Conservation (phyloP, 768 basidiomycete species). For the Leccinum subgranulosum region DNA sequence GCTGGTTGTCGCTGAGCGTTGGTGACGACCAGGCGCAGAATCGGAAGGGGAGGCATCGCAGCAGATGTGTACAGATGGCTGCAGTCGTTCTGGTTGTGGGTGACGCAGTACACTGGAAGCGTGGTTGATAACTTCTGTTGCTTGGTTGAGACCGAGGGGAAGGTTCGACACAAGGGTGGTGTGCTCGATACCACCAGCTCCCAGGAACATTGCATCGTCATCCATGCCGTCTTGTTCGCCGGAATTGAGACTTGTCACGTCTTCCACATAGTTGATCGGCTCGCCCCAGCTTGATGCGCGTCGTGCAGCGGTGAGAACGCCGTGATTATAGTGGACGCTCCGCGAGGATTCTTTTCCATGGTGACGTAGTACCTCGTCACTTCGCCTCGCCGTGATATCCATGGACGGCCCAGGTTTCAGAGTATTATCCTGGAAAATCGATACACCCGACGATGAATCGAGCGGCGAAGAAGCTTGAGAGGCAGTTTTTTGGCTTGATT, state of each 20-base stretch:
- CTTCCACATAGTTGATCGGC: constrained; percentile 39
- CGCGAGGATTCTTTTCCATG: constrained; percentile 26
- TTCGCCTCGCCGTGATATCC: constrained; percentile 31
- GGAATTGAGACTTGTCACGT: constrained; percentile 43
- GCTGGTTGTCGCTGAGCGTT: constrained; percentile 35
- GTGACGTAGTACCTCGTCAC: constrained; percentile 44
- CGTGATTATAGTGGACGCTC: constrained; percentile 24
- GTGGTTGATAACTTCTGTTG: constrained; percentile 21
- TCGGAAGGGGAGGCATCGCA: constrained; percentile 27
- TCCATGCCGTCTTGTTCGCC: constrained; percentile 45
- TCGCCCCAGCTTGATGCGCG: constrained; percentile 69
- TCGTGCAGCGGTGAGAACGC: constrained; percentile 42
- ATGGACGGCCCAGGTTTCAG: constrained; percentile 14
- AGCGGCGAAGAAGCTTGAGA: constrained; percentile 31
- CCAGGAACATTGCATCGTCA: constrained; percentile 52
- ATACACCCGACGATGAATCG: constrained; percentile 33
- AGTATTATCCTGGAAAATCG: constrained; percentile 22
- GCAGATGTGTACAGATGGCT: constrained; percentile 19
- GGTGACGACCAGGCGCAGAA: constrained; percentile 19
- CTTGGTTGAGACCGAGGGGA: constrained; percentile 31
- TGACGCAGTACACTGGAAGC: constrained; percentile 21
- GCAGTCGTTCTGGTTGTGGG: constrained; percentile 31
- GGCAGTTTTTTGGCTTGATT: constrained; percentile 17
- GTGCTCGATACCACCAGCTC: constrained; percentile 44
- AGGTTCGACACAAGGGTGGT: constrained; percentile 34